Evolutionary conservation across 768 basidiomycete genomes (phyloP).

Genomic region (Suillus brevipes): DNA sequence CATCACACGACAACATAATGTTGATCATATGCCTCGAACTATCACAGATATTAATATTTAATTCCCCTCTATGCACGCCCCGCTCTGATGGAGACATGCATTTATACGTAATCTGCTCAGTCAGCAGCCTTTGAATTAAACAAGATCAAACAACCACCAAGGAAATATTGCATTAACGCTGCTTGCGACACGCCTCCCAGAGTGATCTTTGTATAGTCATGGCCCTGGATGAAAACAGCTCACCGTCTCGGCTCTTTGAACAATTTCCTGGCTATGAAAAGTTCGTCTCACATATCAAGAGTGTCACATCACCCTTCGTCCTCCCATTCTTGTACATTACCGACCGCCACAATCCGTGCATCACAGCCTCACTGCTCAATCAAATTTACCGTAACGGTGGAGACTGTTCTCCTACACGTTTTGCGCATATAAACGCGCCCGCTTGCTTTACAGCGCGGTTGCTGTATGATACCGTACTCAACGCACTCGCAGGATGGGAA

Average conservation of each 20-base stretch:
- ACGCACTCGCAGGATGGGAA: slow-evolving; percentile 56
- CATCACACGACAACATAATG: neutral
- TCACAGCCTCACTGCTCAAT: slow-evolving; percentile 46
- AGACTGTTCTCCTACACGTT: slow-evolving; percentile 31
- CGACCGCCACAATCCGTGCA: slow-evolving; percentile 50
- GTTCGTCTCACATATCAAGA: slow-evolving; percentile 25
- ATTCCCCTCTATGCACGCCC: neutral
- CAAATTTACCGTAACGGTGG: slow-evolving; percentile 33
- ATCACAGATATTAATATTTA: neutral
- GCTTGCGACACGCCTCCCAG: neutral
- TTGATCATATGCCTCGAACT: neutral
- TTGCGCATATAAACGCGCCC: slow-evolving; percentile 53
- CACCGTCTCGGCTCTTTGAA: slow-evolving; percentile 10
- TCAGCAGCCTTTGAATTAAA: slow-evolving; percentile 18
- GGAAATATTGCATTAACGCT: neutral
- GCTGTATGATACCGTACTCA: slow-evolving; percentile 66
- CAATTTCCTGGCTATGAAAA: slow-evolving; percentile 26
- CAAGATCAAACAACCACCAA: slow-evolving; percentile 16
- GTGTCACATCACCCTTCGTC: slow-evolving; percentile 39
- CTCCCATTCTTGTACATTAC: slow-evolving; percentile 72
- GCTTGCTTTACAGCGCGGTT: slow-evolving; percentile 62
- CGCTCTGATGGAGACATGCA: neutral
- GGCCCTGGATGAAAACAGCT: slow-evolving; percentile 22
- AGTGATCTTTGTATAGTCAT: neutral
- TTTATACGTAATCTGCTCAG: slow-evolving; percentile 5